A percentile compares a stretch with the other conserved stretches of the same genome.
phyloP scores from a whole-genome alignment of 148 eudicot species.

The Selenicereus undatus region DNA sequence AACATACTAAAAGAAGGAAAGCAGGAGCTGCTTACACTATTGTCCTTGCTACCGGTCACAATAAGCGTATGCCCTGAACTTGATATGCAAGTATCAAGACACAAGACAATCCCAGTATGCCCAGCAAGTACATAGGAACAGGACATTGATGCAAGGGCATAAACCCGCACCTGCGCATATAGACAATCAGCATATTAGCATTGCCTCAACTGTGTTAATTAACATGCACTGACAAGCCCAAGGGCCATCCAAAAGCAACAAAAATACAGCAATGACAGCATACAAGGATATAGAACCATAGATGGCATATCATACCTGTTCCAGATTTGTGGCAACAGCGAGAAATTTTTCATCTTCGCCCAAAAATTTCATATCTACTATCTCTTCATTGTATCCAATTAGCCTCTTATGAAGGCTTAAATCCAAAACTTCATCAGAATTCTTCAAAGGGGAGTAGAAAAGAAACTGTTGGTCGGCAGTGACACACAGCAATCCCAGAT shows the following conservation, averaged over 20 bases:
- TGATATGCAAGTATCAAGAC: constrained; percentile 77
- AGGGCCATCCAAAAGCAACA: not conserved
- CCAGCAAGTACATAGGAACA: constrained; percentile 94
- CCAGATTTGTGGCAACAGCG: constrained; percentile 94
- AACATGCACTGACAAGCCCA: not conserved
- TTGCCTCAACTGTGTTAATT: not conserved
- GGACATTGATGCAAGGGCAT: constrained; percentile 89
- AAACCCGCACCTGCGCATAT: constrained; percentile 71
- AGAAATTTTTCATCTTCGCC: constrained; percentile 90
- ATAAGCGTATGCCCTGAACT: constrained; percentile 67
- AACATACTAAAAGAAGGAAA: not conserved
- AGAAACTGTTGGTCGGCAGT: constrained; percentile 97
- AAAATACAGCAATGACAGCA: not conserved
- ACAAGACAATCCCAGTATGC: constrained; percentile 71
- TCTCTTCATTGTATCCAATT: constrained; percentile 88
- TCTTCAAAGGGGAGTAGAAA: constrained; percentile 48
- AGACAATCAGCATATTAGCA: constrained; percentile 8
- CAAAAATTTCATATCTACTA: constrained; percentile 89
- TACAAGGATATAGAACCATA: not conserved
- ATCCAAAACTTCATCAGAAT: constrained; percentile 45
- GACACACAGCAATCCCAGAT: constrained; percentile 72
- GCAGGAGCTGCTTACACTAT: constrained; percentile 51
- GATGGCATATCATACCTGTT: constrained; percentile 54
- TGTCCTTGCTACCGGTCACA: constrained; percentile 97
- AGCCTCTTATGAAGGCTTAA: constrained; percentile 62